phyloP scores from a whole-genome alignment of 768 basidiomycete genomes.

The Pisolithus orientalis region DNA sequence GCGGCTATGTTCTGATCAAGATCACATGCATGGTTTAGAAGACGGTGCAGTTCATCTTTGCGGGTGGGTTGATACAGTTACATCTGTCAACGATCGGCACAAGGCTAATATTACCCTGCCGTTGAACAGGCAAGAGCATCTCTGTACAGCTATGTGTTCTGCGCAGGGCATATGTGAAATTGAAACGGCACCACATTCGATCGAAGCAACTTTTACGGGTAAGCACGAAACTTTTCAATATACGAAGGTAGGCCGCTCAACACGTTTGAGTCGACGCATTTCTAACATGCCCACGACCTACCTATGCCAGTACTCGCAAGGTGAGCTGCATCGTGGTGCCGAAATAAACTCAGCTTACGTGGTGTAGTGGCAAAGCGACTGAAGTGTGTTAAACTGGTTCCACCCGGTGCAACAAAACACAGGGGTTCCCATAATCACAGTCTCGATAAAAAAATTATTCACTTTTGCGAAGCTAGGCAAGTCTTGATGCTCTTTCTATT shows the following conservation, averaged over 20 bases:
- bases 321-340: not conserved
- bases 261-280: not conserved
- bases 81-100: constrained; percentile 4
- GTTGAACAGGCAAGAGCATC: constrained; percentile 37
- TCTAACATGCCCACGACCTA: not conserved
- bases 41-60: constrained; percentile 40
- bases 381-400: constrained; percentile 38
- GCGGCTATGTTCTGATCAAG: constrained; percentile 35
- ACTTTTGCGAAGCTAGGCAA: constrained; percentile 43
- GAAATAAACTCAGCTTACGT: not conserved
- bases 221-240: constrained; percentile 50
- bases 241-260: constrained; percentile 37
- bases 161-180: constrained; percentile 46
- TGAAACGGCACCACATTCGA: constrained; percentile 44
- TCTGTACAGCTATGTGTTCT: constrained; percentile 35
- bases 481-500: constrained; percentile 3
- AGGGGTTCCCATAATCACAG: constrained; percentile 40
- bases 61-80: constrained; percentile 30
- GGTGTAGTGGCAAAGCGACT: constrained; percentile 39
- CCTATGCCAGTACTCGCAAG: constrained; percentile 1
- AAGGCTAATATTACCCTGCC: not conserved
- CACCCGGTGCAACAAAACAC: constrained; percentile 34
- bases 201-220: constrained; percentile 51
- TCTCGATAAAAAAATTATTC: constrained; percentile 34
- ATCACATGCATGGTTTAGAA: constrained; percentile 47